Conservation (phyloP, 176 grass and related monocot genomes). For the Elaeis guineensis region DNA sequence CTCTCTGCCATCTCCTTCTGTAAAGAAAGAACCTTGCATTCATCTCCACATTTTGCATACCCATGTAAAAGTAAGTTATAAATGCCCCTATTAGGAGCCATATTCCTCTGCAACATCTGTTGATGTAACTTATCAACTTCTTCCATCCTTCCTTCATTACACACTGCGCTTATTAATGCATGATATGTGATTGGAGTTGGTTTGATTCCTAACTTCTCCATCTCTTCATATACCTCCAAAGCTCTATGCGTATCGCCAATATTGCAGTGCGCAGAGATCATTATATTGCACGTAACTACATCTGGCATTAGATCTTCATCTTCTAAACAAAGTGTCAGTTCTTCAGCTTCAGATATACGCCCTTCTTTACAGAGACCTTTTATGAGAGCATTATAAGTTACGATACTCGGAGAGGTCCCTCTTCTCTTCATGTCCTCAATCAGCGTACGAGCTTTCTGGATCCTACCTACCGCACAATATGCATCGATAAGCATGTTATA, state of each 20-base stretch:
- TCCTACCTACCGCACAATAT: conserved; percentile 30
- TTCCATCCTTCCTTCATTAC: conserved; percentile 28
- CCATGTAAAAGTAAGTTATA: conserved; percentile 28
- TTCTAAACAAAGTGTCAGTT: conserved; percentile 26
- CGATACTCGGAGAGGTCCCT: conserved; percentile 42
- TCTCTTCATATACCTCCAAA: conserved; percentile 43
- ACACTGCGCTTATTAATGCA: conserved; percentile 30
- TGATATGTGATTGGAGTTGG: conserved; percentile 35
- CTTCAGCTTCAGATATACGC: conserved; percentile 39
- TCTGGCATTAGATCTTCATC: conserved; percentile 36
- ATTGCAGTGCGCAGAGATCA: conserved; percentile 51
- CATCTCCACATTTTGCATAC: conserved; percentile 38
- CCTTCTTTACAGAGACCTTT: conserved; percentile 47
- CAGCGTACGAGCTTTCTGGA: conserved; percentile 26
- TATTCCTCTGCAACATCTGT: conserved; percentile 41
- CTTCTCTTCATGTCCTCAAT: conserved; percentile 39
- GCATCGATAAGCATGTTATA: conserved; percentile 45
- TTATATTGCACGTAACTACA: conserved; percentile 42
- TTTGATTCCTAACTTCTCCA: conserved; percentile 35
- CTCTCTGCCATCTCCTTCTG: conserved; percentile 35
- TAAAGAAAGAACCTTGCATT: conserved; percentile 33
- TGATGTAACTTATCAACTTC: conserved; percentile 41
- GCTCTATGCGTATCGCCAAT: conserved; percentile 28
- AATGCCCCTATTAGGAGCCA: conserved; percentile 29
- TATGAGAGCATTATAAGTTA: conserved; percentile 60